Conservation (phyloP, 75 land plant species). For the Cryptomeria japonica region DNA sequence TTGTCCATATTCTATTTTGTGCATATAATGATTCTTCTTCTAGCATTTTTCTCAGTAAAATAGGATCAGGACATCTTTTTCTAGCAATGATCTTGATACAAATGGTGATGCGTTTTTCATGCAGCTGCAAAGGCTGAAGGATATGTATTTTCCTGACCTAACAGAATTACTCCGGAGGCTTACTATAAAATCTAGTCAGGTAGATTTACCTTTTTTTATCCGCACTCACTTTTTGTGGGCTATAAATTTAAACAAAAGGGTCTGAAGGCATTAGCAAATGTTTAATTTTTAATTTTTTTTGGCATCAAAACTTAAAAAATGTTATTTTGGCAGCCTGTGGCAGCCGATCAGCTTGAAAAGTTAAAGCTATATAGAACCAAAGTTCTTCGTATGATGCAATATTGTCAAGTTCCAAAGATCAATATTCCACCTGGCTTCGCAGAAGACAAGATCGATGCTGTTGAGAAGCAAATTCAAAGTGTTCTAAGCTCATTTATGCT, state of each 20-base stretch:
- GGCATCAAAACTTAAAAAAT: neutral
- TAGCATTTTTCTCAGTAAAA: no score
- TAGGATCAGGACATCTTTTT: neutral
- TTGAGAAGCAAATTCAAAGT: no score
- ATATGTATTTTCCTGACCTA: neutral
- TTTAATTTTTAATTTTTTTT: neutral
- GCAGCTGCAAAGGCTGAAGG: neutral
- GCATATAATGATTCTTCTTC: neutral
- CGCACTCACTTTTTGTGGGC: neutral
- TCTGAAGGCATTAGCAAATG: neutral
- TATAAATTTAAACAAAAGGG: neutral
- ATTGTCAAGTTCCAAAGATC: neutral
- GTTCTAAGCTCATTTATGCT: neutral
- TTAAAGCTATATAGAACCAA: no score
- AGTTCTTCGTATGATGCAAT: neutral
- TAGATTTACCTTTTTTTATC: neutral
- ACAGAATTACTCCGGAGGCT: neutral
- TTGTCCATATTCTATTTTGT: neutral
- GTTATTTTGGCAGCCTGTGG: neutral
- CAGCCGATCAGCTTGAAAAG: neutral
- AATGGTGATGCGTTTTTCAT: neutral
- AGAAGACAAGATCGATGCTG: no score
- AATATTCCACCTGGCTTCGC: neutral
- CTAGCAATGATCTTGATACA: neutral
- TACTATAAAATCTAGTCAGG: neutral